Conservation (phyloP, 129 eudicot species). For the Oenanthe sinensis region DNA sequence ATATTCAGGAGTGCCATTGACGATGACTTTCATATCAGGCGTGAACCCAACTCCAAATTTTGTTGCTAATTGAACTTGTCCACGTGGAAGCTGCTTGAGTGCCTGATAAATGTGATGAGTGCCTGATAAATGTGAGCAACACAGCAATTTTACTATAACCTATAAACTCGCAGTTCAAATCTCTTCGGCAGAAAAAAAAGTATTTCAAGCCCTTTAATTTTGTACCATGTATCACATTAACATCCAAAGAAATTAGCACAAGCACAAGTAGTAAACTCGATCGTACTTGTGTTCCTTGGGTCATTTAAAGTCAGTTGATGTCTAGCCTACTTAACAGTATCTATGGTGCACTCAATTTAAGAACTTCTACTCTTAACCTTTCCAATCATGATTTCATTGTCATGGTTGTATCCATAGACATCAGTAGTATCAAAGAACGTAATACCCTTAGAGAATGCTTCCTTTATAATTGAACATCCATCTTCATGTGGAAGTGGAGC, state of each 20-base stretch:
- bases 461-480: constrained; percentile 43
- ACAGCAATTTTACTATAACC: background rate
- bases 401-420: constrained; percentile 32
- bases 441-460: constrained; percentile 47
- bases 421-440: constrained; percentile 74
- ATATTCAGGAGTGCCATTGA: constrained; percentile 45
- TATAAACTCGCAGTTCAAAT: background rate
- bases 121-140: constrained; percentile 30
- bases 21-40: constrained; percentile 21
- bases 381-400: constrained; percentile 60
- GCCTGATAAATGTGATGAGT: constrained; percentile 43
- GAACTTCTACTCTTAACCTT: constrained; percentile 29
- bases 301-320: background rate
- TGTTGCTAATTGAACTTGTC: constrained; percentile 59
- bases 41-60: constrained; percentile 42
- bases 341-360: background rate
- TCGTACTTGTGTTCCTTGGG: background rate
- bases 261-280: background rate
- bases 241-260: background rate
- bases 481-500: constrained; percentile 48
- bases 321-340: background rate
- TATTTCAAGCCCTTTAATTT: background rate
- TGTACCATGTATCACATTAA: background rate
- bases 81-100: constrained; percentile 56
- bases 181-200: background rate